These are phyloP conservation scores for Moricandia moricandioides DNA, from an alignment of 345 rosid species.

Conservation along the genomic window DNA sequence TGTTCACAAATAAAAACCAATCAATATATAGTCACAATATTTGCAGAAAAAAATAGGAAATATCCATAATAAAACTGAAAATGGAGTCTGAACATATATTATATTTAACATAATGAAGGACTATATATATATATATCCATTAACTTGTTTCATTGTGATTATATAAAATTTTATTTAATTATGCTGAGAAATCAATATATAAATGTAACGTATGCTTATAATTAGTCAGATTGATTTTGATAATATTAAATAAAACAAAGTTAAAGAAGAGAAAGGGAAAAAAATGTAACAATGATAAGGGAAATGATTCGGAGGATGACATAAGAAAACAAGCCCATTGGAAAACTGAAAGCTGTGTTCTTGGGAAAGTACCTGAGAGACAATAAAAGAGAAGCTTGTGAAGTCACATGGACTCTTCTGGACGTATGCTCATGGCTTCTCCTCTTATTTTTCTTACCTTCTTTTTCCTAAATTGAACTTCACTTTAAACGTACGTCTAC, in stretches of 20 bases:
- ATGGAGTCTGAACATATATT: not conserved
- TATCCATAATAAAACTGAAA: not conserved
- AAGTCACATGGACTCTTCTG: constrained; percentile 76
- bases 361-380: constrained; percentile 41
- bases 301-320: constrained; percentile 1
- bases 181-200: not conserved
- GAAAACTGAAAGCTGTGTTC: constrained; percentile 28
- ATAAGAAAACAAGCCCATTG: constrained; percentile 35
- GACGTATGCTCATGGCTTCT: constrained; percentile 28
- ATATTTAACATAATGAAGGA: not conserved
- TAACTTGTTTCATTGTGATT: not conserved
- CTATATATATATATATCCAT: not conserved
- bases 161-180: not conserved
- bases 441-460: not conserved
- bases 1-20: not conserved
- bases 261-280: not conserved
- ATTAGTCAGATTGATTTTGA: not conserved
- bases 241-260: not conserved
- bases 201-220: not conserved
- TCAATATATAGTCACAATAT: not conserved
- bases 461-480: not conserved
- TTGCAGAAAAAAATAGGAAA: not conserved
- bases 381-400: constrained; percentile 40
- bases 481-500: constrained; percentile 7
- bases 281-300: not conserved